Base-by-base conservation (phyloP, 441 rosid genomes). In the Eutrema salsugineum region DNA sequence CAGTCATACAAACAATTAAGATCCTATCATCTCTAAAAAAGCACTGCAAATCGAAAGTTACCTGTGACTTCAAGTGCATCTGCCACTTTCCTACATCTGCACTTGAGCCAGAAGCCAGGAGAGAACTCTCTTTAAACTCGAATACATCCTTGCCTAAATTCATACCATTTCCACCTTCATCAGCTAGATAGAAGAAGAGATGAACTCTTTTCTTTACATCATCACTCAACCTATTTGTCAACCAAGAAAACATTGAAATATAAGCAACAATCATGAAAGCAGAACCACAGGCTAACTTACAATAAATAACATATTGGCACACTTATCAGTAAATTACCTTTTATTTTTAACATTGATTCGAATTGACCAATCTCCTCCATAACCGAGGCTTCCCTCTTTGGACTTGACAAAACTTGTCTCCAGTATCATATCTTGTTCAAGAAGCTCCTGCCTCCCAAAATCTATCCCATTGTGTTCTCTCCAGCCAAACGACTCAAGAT, bases 351-450 rank as follows among this genome's bases (percentile, higher is more conserved):
- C 83, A 69, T 81, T 82, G 64, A 93, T 78, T 68, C 87, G 84
- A 69, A 88, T 85, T 0, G 97, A 91, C 97, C 99, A 96, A 53
- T 96, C 97, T 56, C 98, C 98, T 79, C 98, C 98, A 84, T 91
- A 93, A 77, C 98, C 97, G 72, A 91, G 85, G 39, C 87, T 91
- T 30, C 73, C 83, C 6, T 76, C 83, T 73, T 83, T 91, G 59
- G 89, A 84, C 82, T 96, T 93, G 84, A 96, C 79, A 83, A 96
- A 93, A 77, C 94, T 86, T 28, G 97, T 90, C 71, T 68, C 86
- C 82, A 91, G 66, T 68, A 75, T 77, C 83, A 93, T 77, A 19
- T 79, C 94, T 16, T 87, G 94, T 68, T 93, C 97, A 66, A 82
- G 68, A 54, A 96, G 65, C 73, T 82, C 82, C 60, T 93, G 97